Evolutionary conservation across 176 grass and related monocot species (phyloP), one percentile per base, ranked within the genome.

Genomic region (Zoysia japonica): DNA sequence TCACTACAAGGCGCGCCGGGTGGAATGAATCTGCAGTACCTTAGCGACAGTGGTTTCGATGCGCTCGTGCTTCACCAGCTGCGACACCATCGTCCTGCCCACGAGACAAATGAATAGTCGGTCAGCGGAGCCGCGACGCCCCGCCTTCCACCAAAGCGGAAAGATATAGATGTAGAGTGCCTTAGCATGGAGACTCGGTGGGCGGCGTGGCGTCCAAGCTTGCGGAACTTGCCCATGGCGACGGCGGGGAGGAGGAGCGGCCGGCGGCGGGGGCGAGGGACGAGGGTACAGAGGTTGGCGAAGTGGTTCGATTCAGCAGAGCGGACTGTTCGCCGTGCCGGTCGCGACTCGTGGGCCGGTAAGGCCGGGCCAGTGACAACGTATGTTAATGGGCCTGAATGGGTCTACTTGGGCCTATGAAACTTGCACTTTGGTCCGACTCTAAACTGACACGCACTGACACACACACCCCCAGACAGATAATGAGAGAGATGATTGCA

Each of bases 11-110:
- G 6, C n/a, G 12, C 44, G 16, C 7, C 44, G 13, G 50, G 72
- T 2, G 17, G 89, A 81, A 85, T 10, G 43, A 19, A 63, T 12
- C 16, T 10, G 38, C 28, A 28, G 1, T 69, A 93, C 92, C 96
- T 99, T 99, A 1, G 92, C 84, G 5, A 99, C 73, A 65, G 96
- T 93, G 45, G 92, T 95, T 75, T 95, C 92, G 43, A 99, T 95
- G 12, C 96, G 92, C 85, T 99, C 96, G 74, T 99, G 96, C 92
- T 95, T 99, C 82, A 99, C 90, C 63, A 99, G 85, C 84, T 99
- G 90, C 45, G 92, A 99, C 40, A 99, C 96, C 96, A 99, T 99
- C 52, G 92, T 99, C 88, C 96, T 99, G 87, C 37, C 41, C 41
- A 41, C 15, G 78, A 78, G 57, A 78, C 80, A 36, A 66, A 82